Base-by-base conservation (phyloP, 345 rosid species). In the Psidium friedrichsthalianum region DNA sequence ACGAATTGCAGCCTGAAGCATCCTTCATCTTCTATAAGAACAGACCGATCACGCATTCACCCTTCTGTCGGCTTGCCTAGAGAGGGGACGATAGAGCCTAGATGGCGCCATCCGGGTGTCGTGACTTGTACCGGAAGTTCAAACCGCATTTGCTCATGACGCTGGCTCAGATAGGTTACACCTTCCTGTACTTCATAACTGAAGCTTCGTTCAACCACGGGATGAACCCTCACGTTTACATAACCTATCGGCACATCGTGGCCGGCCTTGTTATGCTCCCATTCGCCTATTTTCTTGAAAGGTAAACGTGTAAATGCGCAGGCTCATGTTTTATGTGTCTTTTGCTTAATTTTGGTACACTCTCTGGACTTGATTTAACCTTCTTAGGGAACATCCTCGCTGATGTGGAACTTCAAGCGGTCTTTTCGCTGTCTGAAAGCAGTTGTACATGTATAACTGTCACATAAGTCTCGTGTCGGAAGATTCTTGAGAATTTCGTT, bases 141-240 rank as follows among this genome's bases (percentile, higher is more conserved):
- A 92, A 87, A 90, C 94, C 95, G 55, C 95, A 92, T 83, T 64
- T 94, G 74, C 86, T 94, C 25, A 93, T 94, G 95, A 57, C 88
- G 74, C 84, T 92, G 54, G 25, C 88, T 82, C 95, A 93, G 84
- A 13, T 90, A 24, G 93, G 92, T 47, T 93, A 90, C 86, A 89
- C 94, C 59, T 88, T 93, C 82, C 91, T 92, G 22, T 94, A 94
- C 82, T 87, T 93, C 69, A 90, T 92, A 83, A 90, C 96, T 1
- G 94, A 94, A 86, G 96, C 94, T 51, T 92, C 96, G 64, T 93
- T 94, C 90, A 89, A 92, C 40, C 95, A 91, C 84, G 96, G 96
- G 24, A 88, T 94, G 95, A 92, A 94, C 86, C 95, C 95, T 83
- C 92, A 94, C 83, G 95, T 93, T 86, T 92, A 91, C 87, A 32